Conservation (phyloP, 495 filamentous ascomycete species). For the Neurospora intermedia region DNA sequence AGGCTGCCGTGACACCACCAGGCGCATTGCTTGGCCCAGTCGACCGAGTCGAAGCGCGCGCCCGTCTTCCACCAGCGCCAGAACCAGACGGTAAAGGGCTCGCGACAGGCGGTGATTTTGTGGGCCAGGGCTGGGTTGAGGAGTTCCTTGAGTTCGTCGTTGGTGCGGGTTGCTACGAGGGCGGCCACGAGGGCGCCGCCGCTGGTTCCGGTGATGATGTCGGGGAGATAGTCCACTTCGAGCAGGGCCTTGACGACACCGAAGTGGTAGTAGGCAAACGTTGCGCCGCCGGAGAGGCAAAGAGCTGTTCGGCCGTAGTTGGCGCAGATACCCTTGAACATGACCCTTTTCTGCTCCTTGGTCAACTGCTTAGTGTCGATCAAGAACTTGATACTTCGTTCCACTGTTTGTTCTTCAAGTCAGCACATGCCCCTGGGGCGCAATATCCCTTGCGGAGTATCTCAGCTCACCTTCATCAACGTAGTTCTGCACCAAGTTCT, state of each 20-base stretch:
- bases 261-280: constrained; percentile 95
- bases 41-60: constrained; percentile 82
- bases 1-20: constrained; percentile 87
- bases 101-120: constrained; percentile 77
- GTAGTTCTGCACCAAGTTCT: constrained; percentile 79
- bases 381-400: constrained; percentile 54
- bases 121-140: constrained; percentile 76
- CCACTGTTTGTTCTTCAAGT: constrained; percentile 27
- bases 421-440: constrained; percentile 19
- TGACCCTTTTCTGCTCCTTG: constrained; percentile 63
- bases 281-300: constrained; percentile 88
- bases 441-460: background rate
- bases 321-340: constrained; percentile 79
- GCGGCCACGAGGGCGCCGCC: constrained; percentile 89
- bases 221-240: constrained; percentile 74
- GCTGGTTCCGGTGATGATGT: constrained; percentile 92
- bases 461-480: constrained; percentile 59
- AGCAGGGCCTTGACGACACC: constrained; percentile 85
- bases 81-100: constrained; percentile 64
- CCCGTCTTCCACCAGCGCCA: constrained; percentile 84
- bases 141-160: constrained; percentile 76
- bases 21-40: constrained; percentile 76
- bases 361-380: constrained; percentile 52
- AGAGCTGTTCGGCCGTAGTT: constrained; percentile 91
- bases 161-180: constrained; percentile 77